phyloP scores from a whole-genome alignment of 2,329 filamentous ascomycete species.

The Calonectria leucothoes region DNA sequence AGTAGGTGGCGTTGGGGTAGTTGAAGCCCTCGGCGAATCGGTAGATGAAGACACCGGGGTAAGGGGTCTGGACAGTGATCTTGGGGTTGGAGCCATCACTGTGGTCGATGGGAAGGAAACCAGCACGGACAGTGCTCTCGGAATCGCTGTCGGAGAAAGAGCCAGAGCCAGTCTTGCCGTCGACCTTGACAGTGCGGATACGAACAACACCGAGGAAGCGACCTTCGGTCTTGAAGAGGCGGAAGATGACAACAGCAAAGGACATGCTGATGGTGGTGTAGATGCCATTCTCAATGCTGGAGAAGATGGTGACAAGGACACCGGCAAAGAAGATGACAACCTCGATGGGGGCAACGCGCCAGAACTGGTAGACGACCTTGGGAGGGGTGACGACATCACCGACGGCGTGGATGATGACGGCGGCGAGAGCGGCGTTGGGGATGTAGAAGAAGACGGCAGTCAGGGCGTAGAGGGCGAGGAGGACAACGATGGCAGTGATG shows the following conservation, averaged over 20 bases:
- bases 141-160: slow-evolving; percentile 43
- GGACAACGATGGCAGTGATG: slow-evolving; percentile 83
- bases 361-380: slow-evolving; percentile 88
- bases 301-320: slow-evolving; percentile 85
- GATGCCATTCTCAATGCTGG: slow-evolving; percentile 85
- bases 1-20: slow-evolving; percentile 64
- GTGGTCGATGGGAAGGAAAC: slow-evolving; percentile 61
- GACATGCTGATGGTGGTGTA: slow-evolving; percentile 83
- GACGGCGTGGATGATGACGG: slow-evolving; percentile 92
- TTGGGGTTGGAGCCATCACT: slow-evolving; percentile 64
- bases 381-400: slow-evolving; percentile 87
- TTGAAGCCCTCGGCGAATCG: slow-evolving; percentile 67
- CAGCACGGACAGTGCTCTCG: slow-evolving; percentile 49
- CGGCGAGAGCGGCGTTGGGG: slow-evolving; percentile 78
- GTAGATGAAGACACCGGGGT: slow-evolving; percentile 67
- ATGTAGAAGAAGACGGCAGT: slow-evolving; percentile 91
- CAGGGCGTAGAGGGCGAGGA: slow-evolving; percentile 86
- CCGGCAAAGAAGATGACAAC: slow-evolving; percentile 87
- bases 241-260: slow-evolving; percentile 78
- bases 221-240: slow-evolving; percentile 81
- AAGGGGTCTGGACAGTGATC: slow-evolving; percentile 57
- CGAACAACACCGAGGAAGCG: slow-evolving; percentile 83
- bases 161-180: slow-evolving; percentile 59
- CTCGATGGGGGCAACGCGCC: slow-evolving; percentile 85
- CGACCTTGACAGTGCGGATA: slow-evolving; percentile 87